phyloP scores from a whole-genome alignment of 2,329 filamentous ascomycete genomes.

The Fusarium sulawesiense region DNA sequence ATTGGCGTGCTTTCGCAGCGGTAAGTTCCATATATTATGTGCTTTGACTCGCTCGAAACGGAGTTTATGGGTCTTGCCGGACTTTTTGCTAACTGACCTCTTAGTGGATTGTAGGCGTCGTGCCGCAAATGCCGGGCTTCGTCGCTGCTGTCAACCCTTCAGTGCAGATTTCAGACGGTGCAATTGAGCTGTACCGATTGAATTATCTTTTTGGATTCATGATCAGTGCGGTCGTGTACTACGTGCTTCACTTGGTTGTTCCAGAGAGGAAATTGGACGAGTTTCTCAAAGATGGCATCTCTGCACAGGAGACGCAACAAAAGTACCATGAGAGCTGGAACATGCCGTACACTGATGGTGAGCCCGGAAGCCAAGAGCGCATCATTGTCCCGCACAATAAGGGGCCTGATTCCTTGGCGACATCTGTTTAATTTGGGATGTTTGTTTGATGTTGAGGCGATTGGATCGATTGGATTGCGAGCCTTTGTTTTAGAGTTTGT shows the following conservation, averaged over 20 bases:
- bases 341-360: conserved; percentile 35
- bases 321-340: conserved; percentile 51
- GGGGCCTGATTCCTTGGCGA: conserved; percentile 16
- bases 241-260: conserved; percentile 47
- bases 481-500: conserved; percentile 2
- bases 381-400: conserved; percentile 21
- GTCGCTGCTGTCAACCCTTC: conserved; percentile 53
- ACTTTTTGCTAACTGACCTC: background rate
- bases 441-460: background rate
- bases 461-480: conserved; percentile 1
- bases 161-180: conserved; percentile 51
- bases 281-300: conserved; percentile 45
- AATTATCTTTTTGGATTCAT: conserved; percentile 55
- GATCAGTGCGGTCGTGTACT: conserved; percentile 49
- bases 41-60: background rate
- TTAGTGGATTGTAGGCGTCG: conserved; percentile 55
- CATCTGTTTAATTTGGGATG: conserved; percentile 13
- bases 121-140: conserved; percentile 57
- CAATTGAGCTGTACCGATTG: conserved; percentile 54
- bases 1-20: conserved; percentile 55
- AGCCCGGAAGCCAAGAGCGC: conserved; percentile 18
- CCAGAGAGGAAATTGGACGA: conserved; percentile 44
- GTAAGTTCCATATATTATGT: conserved; percentile 45
- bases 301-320: conserved; percentile 46
- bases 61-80: background rate